phyloP scores from a whole-genome alignment of 2,329 filamentous ascomycete species.

The Apiospora pterosperma region DNA sequence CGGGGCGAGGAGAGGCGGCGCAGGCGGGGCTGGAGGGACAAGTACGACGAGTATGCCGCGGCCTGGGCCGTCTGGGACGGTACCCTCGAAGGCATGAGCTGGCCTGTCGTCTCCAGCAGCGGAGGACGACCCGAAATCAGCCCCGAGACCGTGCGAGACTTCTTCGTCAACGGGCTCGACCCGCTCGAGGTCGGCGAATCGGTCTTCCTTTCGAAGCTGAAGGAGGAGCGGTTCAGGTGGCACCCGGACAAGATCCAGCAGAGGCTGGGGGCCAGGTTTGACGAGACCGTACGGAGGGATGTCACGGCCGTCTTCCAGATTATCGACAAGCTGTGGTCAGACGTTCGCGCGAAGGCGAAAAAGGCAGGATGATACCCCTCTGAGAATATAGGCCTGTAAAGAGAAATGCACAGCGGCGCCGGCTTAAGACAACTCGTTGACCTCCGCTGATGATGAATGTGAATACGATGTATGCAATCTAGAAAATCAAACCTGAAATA shows the following conservation, averaged over 20 bases:
- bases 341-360: slow-evolving; percentile 40
- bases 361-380: background rate
- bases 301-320: slow-evolving; percentile 92
- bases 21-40: slow-evolving; percentile 50
- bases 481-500: too few relatives aligned
- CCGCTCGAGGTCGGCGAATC: slow-evolving; percentile 41
- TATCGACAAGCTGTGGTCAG: slow-evolving; percentile 76
- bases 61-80: slow-evolving; percentile 60
- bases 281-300: slow-evolving; percentile 67
- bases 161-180: slow-evolving; percentile 56
- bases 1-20: slow-evolving; percentile 62
- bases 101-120: slow-evolving; percentile 56
- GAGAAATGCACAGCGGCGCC: background rate
- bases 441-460: background rate
- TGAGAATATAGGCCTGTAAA: background rate
- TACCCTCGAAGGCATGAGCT: slow-evolving; percentile 46
- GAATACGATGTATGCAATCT: too few relatives aligned
- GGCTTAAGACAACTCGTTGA: background rate
- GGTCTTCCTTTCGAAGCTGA: slow-evolving; percentile 54
- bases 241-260: slow-evolving; percentile 98
- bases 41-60: slow-evolving; percentile 62
- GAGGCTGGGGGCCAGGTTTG: slow-evolving; percentile 70
- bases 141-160: slow-evolving; percentile 35
- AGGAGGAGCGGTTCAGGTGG: slow-evolving; percentile 87
- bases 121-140: slow-evolving; percentile 40